Evolutionary conservation across 2,329 filamentous ascomycete species (phyloP).

Genomic region (Alternaria ventricosa): DNA sequence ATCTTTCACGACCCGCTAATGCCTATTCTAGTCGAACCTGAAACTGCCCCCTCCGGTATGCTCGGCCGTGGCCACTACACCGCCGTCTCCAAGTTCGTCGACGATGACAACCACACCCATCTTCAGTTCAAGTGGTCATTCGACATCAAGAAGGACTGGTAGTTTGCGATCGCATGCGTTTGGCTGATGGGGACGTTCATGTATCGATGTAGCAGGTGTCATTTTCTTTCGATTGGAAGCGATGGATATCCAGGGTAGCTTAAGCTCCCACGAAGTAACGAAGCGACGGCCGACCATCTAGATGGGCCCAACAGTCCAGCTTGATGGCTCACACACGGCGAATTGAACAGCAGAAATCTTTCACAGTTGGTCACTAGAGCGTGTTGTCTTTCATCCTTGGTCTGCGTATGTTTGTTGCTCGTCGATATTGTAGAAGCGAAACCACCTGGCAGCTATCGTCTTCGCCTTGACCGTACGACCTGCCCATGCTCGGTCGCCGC

Average conservation of each 20-base stretch:
- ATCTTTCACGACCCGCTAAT: slow-evolving; percentile 13
- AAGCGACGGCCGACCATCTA: slow-evolving; percentile 31
- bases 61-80: slow-evolving; percentile 89
- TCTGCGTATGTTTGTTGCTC: slow-evolving; percentile 4
- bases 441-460: slow-evolving; percentile 55
- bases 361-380: slow-evolving; percentile 1
- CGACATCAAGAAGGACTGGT: slow-evolving; percentile 97
- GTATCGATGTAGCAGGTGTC: slow-evolving; percentile 14
- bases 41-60: slow-evolving; percentile 92
- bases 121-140: slow-evolving; percentile 96
- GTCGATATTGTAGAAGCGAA: slow-evolving; percentile 34
- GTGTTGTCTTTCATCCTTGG: slow-evolving; percentile 10
- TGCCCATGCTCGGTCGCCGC: slow-evolving; percentile 52
- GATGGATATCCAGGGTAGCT: slow-evolving; percentile 25
- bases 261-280: slow-evolving; percentile 27
- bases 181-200: slow-evolving; percentile 2
- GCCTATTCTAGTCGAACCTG: slow-evolving; percentile 72
- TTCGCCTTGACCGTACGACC: slow-evolving; percentile 55
- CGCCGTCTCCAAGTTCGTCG: slow-evolving; percentile 86
- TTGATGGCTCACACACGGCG: slow-evolving; percentile 8
- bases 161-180: slow-evolving; percentile 35
- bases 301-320: slow-evolving; percentile 13
- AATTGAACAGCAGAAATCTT: slow-evolving; percentile 14
- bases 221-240: slow-evolving; percentile 12
- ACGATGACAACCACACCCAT: slow-evolving; percentile 92